phyloP scores from a whole-genome alignment of 2,329 filamentous ascomycete species.

The Cladophialophora bantiana region DNA sequence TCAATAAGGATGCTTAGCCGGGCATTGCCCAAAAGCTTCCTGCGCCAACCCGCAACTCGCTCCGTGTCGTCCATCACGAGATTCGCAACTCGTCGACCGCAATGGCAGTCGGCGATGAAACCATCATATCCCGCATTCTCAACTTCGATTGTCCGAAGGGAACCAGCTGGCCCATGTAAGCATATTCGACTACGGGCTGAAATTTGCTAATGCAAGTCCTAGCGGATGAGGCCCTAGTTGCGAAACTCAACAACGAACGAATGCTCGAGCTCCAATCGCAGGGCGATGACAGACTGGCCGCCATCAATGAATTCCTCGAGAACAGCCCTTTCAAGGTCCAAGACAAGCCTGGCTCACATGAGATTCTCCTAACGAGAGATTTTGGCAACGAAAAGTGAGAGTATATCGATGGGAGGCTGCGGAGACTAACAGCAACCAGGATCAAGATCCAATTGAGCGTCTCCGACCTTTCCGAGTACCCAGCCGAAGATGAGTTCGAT shows the following conservation, averaged over 20 bases:
- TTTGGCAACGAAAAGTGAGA: slow-evolving; percentile 87
- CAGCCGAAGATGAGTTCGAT: slow-evolving; percentile 65
- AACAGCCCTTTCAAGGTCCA: slow-evolving; percentile 81
- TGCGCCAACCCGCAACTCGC: slow-evolving; percentile 63
- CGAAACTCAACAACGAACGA: slow-evolving; percentile 85
- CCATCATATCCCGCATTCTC: slow-evolving; percentile 56
- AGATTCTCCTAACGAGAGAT: slow-evolving; percentile 81
- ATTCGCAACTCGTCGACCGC: slow-evolving; percentile 58
- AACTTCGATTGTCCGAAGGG: slow-evolving; percentile 51
- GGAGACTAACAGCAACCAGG: slow-evolving; percentile 51
- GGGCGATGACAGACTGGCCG: slow-evolving; percentile 72
- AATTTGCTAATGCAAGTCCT: slow-evolving; percentile 32
- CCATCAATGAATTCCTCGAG: slow-evolving; percentile 85
- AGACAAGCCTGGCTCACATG: slow-evolving; percentile 83
- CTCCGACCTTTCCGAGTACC: slow-evolving; percentile 76
- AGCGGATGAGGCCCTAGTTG: slow-evolving; percentile 79
- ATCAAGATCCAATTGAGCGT: slow-evolving; percentile 86
- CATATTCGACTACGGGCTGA: background rate
- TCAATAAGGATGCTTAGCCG: slow-evolving; percentile 71
- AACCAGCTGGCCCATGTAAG: slow-evolving; percentile 57
- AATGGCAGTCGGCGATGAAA: slow-evolving; percentile 54
- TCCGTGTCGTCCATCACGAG: slow-evolving; percentile 58
- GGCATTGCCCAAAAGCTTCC: slow-evolving; percentile 69
- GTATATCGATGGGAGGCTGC: background rate
- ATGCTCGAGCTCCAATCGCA: slow-evolving; percentile 83